Base-by-base conservation (phyloP, 305 asterid genomes). In the Striga hermonthica region DNA sequence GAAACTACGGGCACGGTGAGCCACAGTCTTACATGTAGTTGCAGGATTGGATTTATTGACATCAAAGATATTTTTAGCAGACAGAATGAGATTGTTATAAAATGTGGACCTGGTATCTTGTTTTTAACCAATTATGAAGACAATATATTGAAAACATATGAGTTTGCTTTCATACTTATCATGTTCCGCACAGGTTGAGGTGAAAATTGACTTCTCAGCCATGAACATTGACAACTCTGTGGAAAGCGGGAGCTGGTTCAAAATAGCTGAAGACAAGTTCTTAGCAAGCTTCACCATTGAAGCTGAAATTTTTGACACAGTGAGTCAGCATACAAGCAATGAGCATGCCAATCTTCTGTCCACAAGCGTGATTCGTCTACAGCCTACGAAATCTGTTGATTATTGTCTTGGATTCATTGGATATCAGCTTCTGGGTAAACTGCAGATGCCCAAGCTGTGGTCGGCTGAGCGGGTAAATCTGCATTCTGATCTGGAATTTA, bases 381-480 rank as follows among this genome's bases (percentile, higher is more conserved):
- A 87, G 72, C 67, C 83, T 67, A 66, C 70, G 57, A 80, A 68
- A 58, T 83, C 87, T 59, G 83, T 83, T 71, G 84, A 86, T 72
- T 69, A 72, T 66, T 60, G 65, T 76, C 82, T 83, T 71, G 98
- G 98, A 61, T 92, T 89, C 81, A 66, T 75, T 37, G 98, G 97
- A 57, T 83, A 87, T 75, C 78, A 75, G 52, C 91, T 92, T 61
- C 79, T 49, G 56, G 96, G 97, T 71, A 83, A 76, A 75, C 62
- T 89, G 83, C 78, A 76, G 72, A 73, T 60, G 80, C 98, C 98
- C 52, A 87, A 82, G 79, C 88, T 89, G 65, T 92, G 98, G 98
- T 78, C 83, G 66, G 97, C 98, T 68, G 98, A 92, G 80, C 90
- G 82, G 65, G 98, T 92, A 84, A 73, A 63, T 15, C 39, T 4